Evolutionary conservation across 371 early-diverging fungal genomes (phyloP).

Genomic region (Dinochytrium kinnereticum): DNA sequence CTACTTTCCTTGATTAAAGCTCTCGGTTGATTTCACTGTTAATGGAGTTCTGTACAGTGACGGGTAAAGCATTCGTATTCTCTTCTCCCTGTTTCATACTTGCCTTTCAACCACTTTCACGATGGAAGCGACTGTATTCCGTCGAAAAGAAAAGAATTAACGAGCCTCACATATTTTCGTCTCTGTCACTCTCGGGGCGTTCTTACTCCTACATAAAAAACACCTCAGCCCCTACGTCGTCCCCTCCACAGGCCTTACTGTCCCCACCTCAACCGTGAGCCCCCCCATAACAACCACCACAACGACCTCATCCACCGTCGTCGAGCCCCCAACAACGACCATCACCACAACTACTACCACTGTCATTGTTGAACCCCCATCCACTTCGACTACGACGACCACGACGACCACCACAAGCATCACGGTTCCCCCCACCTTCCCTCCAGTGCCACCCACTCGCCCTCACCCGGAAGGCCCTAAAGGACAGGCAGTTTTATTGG

Average conservation of each 20-base stretch:
- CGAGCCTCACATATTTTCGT: no score
- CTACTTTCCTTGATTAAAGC: background rate
- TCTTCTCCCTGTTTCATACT: background rate
- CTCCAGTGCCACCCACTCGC: background rate
- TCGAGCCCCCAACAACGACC: background rate
- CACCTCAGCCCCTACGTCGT: background rate
- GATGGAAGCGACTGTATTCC: no score
- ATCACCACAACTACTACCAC: background rate
- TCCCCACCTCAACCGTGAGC: background rate
- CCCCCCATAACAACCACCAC: background rate
- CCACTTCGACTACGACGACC: background rate
- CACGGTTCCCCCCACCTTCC: conserved; percentile 12
- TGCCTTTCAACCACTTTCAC: background rate
- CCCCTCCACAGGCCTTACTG: background rate
- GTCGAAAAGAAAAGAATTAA: no score
- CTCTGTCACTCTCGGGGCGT: no score
- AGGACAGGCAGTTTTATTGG: background rate
- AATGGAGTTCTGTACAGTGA: conserved; percentile 12
- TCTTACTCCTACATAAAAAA: no score
- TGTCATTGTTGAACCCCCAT: background rate
- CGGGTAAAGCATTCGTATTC: background rate
- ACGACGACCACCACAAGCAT: conserved; percentile 5
- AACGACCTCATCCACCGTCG: conserved; percentile 5
- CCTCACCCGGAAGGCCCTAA: conserved; percentile 17
- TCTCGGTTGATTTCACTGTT: conserved; percentile 2